Evolutionary conservation across 441 rosid species (phyloP), one percentile per base, ranked within the genome.

Genomic region (Viola pubescens): DNA sequence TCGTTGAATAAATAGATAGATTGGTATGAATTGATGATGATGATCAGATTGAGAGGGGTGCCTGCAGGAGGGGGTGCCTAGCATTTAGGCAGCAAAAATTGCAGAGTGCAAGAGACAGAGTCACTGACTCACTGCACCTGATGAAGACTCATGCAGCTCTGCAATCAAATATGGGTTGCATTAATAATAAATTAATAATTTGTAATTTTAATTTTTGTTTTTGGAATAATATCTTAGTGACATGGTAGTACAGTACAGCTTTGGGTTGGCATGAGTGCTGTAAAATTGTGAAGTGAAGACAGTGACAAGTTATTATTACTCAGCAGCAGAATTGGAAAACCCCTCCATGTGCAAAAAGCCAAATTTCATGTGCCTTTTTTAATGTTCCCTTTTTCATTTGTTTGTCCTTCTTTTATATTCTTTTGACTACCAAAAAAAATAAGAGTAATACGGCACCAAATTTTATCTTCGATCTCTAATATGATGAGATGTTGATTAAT

Each of bases 331-430:
- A 50, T 19, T 50, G 42, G 60, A 65, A 54, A n/a, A 45, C 63
- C 73, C 77, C 34, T 19, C 26, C 34, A 76, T 49, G 73, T 73
- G 80, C 76, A 44, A 73, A 70, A 73, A 2, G 75, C 75, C 80
- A 14, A 19, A 19, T 11, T 61, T 64, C 52, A 47, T 13, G 67
- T 60, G 58, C 39, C 68, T 45, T 50, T 45, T 49, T 37, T 48
- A 26, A 26, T 26, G 34, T 26, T 4, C 13, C n/a, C 9, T 44
- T 12, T 4, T 39, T 26, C 34, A 26, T 26, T 26, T 26, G 34
- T 26, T 26, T 26, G 34, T 2, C 34, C 34, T 0, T 26, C 34
- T 26, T 26, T 26, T 1, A 26, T 26, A 26, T 26, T 26, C 34
- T 26, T 26, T 26, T 26, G 34, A 26, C 34, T 26, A 26, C 1